Evolutionary conservation across 768 basidiomycete genomes (phyloP).

Genomic region (Tricholomella constricta): DNA sequence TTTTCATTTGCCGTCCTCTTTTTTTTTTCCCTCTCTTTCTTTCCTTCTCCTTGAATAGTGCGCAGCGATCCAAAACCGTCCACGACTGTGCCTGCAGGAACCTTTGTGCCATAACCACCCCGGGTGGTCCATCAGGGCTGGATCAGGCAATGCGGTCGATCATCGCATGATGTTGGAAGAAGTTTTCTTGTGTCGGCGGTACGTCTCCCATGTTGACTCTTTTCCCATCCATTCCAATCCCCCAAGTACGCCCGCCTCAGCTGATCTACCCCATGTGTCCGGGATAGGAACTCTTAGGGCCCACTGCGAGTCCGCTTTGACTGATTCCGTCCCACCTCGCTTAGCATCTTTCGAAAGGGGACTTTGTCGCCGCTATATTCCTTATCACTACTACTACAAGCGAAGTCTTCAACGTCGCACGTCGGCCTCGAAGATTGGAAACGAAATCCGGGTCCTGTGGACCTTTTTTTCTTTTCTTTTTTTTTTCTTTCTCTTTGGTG

Average conservation of each 20-base stretch:
- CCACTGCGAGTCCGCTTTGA: constrained; percentile 3
- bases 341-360: background rate
- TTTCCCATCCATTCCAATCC: too few species aligned
- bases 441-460: constrained; percentile 1
- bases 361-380: background rate
- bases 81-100: background rate
- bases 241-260: background rate
- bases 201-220: background rate
- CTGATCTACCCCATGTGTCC: background rate
- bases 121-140: background rate
- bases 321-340: constrained; percentile 2
- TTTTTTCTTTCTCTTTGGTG: too few species aligned
- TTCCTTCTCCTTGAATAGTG: background rate
- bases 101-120: background rate
- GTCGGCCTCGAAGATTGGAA: background rate
- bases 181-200: background rate
- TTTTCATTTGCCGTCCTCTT: background rate
- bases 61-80: too few species aligned
- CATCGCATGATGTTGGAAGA: background rate
- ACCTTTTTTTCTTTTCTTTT: too few species aligned
- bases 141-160: background rate
- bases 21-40: too few species aligned
- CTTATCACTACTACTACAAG: background rate
- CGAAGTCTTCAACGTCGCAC: background rate
- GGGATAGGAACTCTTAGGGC: background rate